phyloP scores from a whole-genome alignment of 2,329 filamentous ascomycete genomes.

The Sporothrix variecibatus region DNA sequence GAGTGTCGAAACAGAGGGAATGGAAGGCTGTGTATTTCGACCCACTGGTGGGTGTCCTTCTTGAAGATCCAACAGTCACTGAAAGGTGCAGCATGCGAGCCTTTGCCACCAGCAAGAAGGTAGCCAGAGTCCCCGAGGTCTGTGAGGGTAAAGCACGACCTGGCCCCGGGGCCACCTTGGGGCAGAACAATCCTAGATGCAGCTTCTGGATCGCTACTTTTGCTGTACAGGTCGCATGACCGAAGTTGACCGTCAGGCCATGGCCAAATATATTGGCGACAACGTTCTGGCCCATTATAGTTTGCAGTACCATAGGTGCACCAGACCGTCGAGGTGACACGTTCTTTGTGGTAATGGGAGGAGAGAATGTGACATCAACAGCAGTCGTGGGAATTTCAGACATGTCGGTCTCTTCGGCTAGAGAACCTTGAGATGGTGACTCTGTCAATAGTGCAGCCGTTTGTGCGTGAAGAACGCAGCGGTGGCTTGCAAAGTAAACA shows the following conservation, averaged over 20 bases:
- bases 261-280: slow-evolving; percentile 50
- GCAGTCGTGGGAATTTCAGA: neutral
- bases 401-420: no score
- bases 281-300: slow-evolving; percentile 46
- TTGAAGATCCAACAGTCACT: slow-evolving; percentile 75
- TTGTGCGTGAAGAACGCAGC: slow-evolving; percentile 72
- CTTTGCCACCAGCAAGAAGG: slow-evolving; percentile 74
- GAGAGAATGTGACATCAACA: slow-evolving; percentile 2
- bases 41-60: slow-evolving; percentile 59
- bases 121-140: slow-evolving; percentile 58
- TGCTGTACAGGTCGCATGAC: slow-evolving; percentile 54
- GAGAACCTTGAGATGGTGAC: no score
- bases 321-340: slow-evolving; percentile 61
- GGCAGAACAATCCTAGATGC: slow-evolving; percentile 30
- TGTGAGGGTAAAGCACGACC: slow-evolving; percentile 79
- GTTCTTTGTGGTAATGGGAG: slow-evolving; percentile 35
- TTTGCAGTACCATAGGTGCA: slow-evolving; percentile 49
- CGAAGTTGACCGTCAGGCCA: slow-evolving; percentile 47
- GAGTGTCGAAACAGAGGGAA: slow-evolving; percentile 75
- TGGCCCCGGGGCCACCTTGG: slow-evolving; percentile 43
- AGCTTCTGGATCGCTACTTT: neutral
- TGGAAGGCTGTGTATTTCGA: slow-evolving; percentile 64
- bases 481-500: slow-evolving; percentile 79
- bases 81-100: slow-evolving; percentile 70
- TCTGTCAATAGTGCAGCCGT: slow-evolving; percentile 32